A percentile compares a stretch with the other conserved stretches of the same genome.
Evolutionary conservation across 1,139 yeast species (phyloP).

Genomic region (Geotrichum cucujoidarum): DNA sequence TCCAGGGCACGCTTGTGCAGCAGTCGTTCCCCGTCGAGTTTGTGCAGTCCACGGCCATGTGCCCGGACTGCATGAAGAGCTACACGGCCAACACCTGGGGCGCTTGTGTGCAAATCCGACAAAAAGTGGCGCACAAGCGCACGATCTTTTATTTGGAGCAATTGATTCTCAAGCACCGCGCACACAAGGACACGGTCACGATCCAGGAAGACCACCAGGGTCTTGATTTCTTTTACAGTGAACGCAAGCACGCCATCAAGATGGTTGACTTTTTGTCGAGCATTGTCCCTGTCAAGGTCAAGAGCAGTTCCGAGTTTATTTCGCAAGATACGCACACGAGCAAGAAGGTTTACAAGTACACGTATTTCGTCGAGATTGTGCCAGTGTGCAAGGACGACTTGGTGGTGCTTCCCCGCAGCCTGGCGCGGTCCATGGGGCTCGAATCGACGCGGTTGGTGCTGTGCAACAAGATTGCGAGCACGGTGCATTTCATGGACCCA

Average conservation of each 20-base stretch:
- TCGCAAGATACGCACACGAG: slow-evolving; percentile 91
- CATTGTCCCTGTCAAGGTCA: slow-evolving; percentile 77
- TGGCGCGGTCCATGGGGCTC: slow-evolving; percentile 73
- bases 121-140: slow-evolving; percentile 94
- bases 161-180: slow-evolving; percentile 84
- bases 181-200: slow-evolving; percentile 88
- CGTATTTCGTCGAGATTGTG: slow-evolving; percentile 88
- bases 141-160: slow-evolving; percentile 95
- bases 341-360: slow-evolving; percentile 77
- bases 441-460: slow-evolving; percentile 55
- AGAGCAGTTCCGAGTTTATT: slow-evolving; percentile 84
- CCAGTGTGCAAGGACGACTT: slow-evolving; percentile 96
- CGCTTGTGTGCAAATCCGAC: slow-evolving; percentile 97
- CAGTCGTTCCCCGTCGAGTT: slow-evolving; percentile 96
- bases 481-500: slow-evolving; percentile 81
- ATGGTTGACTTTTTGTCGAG: slow-evolving; percentile 85
- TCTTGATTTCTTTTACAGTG: slow-evolving; percentile 84
- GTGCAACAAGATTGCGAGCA: slow-evolving; percentile 78
- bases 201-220: slow-evolving; percentile 93
- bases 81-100: slow-evolving; percentile 97
- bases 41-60: slow-evolving; percentile 89
- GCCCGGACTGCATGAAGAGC: slow-evolving; percentile 97
- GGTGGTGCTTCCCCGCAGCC: slow-evolving; percentile 80
- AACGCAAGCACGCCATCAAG: slow-evolving; percentile 84
- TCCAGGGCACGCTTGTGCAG: slow-evolving; percentile 84